Evolutionary conservation across 176 grass and related monocot species (phyloP), one percentile per base, ranked within the genome.

Genomic region (Musa itinerans): DNA sequence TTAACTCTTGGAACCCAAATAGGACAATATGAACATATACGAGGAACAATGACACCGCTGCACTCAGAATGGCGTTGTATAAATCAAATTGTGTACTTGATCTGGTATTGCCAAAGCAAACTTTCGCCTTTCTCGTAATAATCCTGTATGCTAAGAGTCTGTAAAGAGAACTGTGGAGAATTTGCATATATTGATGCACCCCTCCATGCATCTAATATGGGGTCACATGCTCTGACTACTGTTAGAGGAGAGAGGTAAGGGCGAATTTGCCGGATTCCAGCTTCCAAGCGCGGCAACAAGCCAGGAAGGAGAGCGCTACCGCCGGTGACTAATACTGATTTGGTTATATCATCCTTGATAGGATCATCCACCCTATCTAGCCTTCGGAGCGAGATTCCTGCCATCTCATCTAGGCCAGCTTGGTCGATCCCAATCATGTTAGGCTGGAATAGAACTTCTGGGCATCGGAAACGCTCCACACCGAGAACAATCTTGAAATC

Each of bases 341-440:
- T 81, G 50, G 88, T 81, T 67, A 99, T 87, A 53, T 85, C 88
- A 71, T 85, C 88, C 79, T 94, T 99, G 3, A 86, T 74, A 11
- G 80, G 75, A 65, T 85, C 86, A 2, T 89, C 86, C 50, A 87
- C 61, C 27, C 76, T 83, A 48, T 80, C 29, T 64, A 99, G 62
- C 72, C 90, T 91, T 66, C 84, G 83, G 14, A 99, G 84, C 7
- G 95, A 94, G 76, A 89, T 71, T 73, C 84, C 85, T 43, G 80
- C 88, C 81, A 99, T 89, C 81, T 99, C 95, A 57, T 99, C 90
- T 8, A 94, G 65, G 59, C 95, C 95, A 0, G 84, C 86, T 81
- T 99, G 90, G 74, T 99, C 91, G 1, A 93, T 78, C 50, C 95
- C 95, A 51, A 92, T 78, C 84, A 99, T 91, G 72, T 85, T 84